Evolutionary conservation across 2,329 filamentous ascomycete species (phyloP).

Genomic region (Beauveria australis): DNA sequence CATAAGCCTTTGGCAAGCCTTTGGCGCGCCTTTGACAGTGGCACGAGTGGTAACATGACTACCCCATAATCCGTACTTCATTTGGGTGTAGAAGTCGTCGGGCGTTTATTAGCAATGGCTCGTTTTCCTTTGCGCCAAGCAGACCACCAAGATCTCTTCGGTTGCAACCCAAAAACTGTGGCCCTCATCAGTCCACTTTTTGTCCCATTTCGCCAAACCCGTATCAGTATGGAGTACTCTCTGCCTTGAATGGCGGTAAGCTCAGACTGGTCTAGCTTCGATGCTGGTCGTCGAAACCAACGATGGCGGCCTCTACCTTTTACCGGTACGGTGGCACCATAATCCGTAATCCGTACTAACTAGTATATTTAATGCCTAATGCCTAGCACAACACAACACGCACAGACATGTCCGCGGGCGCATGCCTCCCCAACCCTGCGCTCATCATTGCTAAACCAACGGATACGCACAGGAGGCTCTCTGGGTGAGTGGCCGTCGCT

Average conservation of each 20-base stretch:
- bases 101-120: neutral
- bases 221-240: neutral
- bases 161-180: neutral
- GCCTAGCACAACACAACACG: neutral
- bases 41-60: neutral
- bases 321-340: no score
- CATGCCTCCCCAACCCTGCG: neutral
- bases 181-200: neutral
- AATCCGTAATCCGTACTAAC: no score
- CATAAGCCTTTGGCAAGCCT: neutral
- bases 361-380: no score
- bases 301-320: neutral
- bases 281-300: neutral
- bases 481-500: slow-evolving; percentile 1
- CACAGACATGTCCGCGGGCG: neutral
- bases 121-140: neutral
- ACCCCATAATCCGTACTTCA: neutral
- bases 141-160: neutral
- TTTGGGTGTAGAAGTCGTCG: neutral
- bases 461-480: neutral
- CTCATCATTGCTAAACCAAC: neutral
- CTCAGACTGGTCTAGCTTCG: neutral
- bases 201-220: neutral
- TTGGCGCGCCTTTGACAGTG: no score
- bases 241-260: neutral